Conservation (phyloP, 306 rosid species). For the Potentilla sterilis region DNA sequence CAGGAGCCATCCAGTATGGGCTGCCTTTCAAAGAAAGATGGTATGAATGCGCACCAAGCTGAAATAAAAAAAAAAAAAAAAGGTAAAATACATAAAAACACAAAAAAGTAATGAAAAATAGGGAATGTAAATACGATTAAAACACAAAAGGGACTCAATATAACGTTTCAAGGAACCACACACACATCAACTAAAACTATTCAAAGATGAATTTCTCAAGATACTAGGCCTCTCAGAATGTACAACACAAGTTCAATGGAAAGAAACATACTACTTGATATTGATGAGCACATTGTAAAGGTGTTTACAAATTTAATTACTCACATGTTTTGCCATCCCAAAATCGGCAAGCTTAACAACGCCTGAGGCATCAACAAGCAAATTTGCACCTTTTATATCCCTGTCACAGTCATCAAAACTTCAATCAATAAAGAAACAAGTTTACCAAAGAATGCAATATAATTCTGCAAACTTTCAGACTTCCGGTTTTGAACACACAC, state of each 20-base stretch:
- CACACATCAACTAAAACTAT: not conserved
- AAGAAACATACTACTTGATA: not conserved
- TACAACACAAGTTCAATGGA: not conserved
- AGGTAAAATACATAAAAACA: slow-evolving; percentile 10
- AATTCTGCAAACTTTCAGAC: not conserved
- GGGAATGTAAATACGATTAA: not conserved
- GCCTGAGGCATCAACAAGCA: slow-evolving; percentile 78
- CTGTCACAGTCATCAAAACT: slow-evolving; percentile 35
- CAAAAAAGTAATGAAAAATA: slow-evolving; percentile 1
- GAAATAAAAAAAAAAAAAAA: slow-evolving; percentile 19
- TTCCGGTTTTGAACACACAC: not conserved
- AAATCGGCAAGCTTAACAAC: slow-evolving; percentile 95
- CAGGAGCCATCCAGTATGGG: slow-evolving; percentile 99
- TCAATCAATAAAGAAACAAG: not conserved
- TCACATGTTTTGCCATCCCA: slow-evolving; percentile 91
- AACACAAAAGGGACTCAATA: not conserved
- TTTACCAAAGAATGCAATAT: not conserved
- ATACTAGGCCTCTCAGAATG: not conserved
- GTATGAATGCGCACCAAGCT: slow-evolving; percentile 72
- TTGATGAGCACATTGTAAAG: not conserved
- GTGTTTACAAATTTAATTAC: slow-evolving; percentile 33
- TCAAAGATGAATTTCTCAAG: not conserved
- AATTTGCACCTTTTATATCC: slow-evolving; percentile 98
- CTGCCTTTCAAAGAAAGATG: slow-evolving; percentile 91
- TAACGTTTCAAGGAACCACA: not conserved